A percentile compares a stretch with the other conserved stretches of the same genome.
phyloP scores from a whole-genome alignment of 805 yeast genomes.

The Metschnikowia drakensbergensis region DNA sequence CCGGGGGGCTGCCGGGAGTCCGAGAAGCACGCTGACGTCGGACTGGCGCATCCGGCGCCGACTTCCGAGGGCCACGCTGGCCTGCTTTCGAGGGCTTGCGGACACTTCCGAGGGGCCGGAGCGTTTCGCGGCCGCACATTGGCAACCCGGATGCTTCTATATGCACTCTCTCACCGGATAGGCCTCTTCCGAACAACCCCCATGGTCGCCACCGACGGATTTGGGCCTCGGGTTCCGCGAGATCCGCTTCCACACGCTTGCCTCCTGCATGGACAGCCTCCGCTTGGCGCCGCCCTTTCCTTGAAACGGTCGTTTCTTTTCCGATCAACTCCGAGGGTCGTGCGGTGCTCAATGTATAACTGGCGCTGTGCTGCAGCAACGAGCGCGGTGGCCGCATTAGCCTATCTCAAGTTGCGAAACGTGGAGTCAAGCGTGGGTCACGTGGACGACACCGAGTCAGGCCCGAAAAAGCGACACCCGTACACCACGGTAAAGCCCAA shows the following conservation, averaged over 20 bases:
- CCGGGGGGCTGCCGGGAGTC: no score
- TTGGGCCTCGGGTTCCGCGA: background rate
- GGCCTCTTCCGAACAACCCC: background rate
- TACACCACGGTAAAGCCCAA: no score
- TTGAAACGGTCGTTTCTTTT: background rate
- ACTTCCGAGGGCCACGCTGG: background rate
- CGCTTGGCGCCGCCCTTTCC: no score
- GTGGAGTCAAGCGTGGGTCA: no score
- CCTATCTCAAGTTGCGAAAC: no score
- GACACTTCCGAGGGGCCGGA: slow-evolving; percentile 5
- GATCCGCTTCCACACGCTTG: no score
- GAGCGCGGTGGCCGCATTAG: no score
- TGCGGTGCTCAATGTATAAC: background rate
- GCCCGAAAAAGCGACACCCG: no score
- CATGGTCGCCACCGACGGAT: background rate
- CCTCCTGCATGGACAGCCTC: no score
- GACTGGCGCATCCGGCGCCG: background rate
- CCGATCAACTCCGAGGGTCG: background rate
- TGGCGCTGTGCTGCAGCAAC: no score
- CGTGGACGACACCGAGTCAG: no score
- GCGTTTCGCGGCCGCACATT: background rate
- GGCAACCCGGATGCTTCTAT: background rate
- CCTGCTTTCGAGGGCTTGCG: background rate
- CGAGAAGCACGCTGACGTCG: no score
- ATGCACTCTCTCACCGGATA: background rate